Evolutionary conservation across 768 basidiomycete genomes (phyloP).

Genomic region (Gloeostereum incarnatum): DNA sequence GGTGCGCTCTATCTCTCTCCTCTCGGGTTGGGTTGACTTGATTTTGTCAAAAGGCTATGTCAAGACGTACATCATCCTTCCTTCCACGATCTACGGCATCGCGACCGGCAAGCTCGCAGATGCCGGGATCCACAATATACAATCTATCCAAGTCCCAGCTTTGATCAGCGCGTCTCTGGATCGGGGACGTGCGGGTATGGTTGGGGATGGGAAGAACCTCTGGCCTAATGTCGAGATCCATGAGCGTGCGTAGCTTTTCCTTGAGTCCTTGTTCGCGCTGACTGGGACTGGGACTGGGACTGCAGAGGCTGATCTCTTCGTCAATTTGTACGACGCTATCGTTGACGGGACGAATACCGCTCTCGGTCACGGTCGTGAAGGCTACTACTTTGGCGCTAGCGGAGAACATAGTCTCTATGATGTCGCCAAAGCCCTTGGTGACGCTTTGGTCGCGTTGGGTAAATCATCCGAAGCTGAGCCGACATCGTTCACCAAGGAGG

Average conservation of each 20-base stretch:
- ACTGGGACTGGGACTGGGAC: neutral
- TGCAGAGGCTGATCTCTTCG: constrained; percentile 35
- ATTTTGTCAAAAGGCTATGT: constrained; percentile 4
- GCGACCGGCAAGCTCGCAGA: constrained; percentile 13
- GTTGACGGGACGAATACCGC: constrained; percentile 11
- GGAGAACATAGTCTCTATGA: constrained; percentile 38
- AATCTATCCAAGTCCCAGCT: constrained; percentile 42
- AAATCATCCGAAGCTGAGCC: constrained; percentile 28
- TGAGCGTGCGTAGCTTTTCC: constrained; percentile 27
- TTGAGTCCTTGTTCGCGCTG: neutral
- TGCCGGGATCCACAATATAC: constrained; percentile 39
- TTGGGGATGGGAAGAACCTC: constrained; percentile 48
- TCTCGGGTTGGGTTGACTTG: neutral
- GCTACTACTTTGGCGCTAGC: constrained; percentile 44
- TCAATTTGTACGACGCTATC: constrained; percentile 30
- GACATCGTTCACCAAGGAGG: constrained; percentile 35
- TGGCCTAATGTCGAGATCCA: constrained; percentile 51
- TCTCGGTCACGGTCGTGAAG: constrained; percentile 35
- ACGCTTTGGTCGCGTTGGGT: constrained; percentile 26
- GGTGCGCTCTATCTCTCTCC: constrained; percentile 10
- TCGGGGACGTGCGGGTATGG: constrained; percentile 41
- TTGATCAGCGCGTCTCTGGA: constrained; percentile 34
- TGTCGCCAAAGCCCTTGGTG: constrained; percentile 27
- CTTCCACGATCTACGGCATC: constrained; percentile 12
- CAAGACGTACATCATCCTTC: constrained; percentile 10